These are phyloP conservation scores for Calycina herbarum DNA, from an alignment of 2,329 filamentous ascomycete species.

Conservation along the genomic window DNA sequence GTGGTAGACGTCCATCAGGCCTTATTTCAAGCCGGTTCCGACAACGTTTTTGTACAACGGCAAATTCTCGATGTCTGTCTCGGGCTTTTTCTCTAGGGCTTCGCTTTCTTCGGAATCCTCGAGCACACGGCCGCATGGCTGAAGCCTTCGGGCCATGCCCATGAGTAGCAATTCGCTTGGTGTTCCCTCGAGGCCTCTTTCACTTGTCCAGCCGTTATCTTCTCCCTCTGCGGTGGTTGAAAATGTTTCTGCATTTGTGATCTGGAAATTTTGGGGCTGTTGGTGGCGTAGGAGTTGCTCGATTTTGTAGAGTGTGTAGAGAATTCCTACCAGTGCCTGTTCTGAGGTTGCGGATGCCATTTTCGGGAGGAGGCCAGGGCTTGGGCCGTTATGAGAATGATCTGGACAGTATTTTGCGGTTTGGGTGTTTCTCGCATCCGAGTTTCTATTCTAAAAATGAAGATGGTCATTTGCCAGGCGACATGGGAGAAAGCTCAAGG, in stretches of 20 bases:
- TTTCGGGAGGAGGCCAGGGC: neutral
- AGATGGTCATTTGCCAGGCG: neutral
- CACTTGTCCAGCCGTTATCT: neutral
- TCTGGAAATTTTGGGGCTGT: neutral
- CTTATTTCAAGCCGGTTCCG: neutral
- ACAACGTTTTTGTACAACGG: neutral
- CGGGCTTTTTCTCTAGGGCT: neutral
- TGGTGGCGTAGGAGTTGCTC: neutral
- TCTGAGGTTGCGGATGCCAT: slow-evolving; percentile 1
- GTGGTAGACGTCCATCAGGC: neutral
- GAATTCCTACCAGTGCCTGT: neutral
- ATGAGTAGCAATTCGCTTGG: slow-evolving; percentile 1
- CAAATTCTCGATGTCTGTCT: neutral
- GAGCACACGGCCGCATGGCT: neutral
- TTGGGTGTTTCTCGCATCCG: neutral
- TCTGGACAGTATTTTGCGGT: neutral
- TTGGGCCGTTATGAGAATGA: too few species aligned
- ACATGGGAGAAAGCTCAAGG: neutral
- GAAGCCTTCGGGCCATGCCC: neutral
- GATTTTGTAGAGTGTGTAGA: slow-evolving; percentile 1
- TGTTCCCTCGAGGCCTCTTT: neutral
- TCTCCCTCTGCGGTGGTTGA: neutral
- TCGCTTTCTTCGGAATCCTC: neutral
- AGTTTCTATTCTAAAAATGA: neutral
- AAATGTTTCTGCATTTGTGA: neutral